A percentile compares a stretch with the other conserved stretches of the same genome.
Conservation (phyloP, 345 rosid species). For the Eucalyptus cloeziana region DNA sequence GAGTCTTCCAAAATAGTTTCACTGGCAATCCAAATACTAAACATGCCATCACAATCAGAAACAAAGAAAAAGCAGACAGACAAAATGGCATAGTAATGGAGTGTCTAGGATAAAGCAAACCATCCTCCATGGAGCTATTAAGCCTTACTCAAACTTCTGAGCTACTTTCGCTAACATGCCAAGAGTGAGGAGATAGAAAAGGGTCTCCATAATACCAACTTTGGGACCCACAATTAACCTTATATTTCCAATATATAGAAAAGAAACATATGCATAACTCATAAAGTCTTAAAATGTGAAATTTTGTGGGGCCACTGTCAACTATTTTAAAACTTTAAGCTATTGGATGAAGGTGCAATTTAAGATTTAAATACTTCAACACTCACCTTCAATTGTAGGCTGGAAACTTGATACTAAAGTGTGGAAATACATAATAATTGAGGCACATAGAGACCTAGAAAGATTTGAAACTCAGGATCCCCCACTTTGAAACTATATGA, state of each 20-base stretch:
- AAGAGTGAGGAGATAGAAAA: background rate
- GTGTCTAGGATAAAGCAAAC: background rate
- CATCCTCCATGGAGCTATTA: background rate
- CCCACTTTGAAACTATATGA: background rate
- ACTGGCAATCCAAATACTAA: background rate
- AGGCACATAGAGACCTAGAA: background rate
- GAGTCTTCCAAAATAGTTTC: background rate
- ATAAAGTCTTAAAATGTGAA: background rate
- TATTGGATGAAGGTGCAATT: background rate
- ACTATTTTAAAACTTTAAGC: background rate
- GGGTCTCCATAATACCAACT: background rate
- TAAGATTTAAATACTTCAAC: background rate
- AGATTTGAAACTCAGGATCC: background rate
- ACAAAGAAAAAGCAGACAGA: background rate
- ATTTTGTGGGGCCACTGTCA: background rate
- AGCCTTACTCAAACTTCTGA: background rate
- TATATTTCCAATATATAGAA: background rate
- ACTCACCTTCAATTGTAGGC: background rate
- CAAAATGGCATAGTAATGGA: background rate
- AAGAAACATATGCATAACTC: background rate
- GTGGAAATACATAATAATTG: background rate
- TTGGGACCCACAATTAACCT: background rate
- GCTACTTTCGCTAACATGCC: background rate
- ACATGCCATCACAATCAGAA: background rate
- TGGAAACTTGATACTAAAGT: background rate